These are phyloP conservation scores for Solanum bukasovii DNA, from an alignment of 257 asterid genomes.

Conservation along the genomic window DNA sequence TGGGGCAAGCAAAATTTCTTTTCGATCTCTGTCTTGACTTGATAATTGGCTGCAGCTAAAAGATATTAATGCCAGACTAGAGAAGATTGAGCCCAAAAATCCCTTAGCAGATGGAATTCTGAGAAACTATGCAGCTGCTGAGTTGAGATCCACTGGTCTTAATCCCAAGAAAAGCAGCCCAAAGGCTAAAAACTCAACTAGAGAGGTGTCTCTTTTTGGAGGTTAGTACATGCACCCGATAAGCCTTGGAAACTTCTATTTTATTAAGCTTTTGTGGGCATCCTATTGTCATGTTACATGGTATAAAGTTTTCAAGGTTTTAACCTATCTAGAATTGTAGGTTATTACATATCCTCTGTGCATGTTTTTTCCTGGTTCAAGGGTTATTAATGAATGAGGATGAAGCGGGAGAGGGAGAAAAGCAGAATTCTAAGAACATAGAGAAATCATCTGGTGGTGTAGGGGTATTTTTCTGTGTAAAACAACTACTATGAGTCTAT, in stretches of 20 bases:
- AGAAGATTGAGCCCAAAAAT: slow-evolving; percentile 79
- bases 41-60: slow-evolving; percentile 48
- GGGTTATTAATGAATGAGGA: neutral
- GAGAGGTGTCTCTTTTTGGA: slow-evolving; percentile 92
- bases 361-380: neutral
- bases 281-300: neutral
- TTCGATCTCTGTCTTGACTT: slow-evolving; percentile 10
- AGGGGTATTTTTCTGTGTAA: neutral
- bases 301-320: neutral
- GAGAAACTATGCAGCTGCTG: slow-evolving; percentile 44
- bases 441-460: neutral
- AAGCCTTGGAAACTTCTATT: neutral
- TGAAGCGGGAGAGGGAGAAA: neutral
- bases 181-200: slow-evolving; percentile 63
- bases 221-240: slow-evolving; percentile 41
- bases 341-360: neutral
- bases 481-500: neutral
- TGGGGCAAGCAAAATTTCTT: neutral
- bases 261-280: neutral
- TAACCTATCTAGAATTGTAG: neutral
- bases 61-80: slow-evolving; percentile 87
- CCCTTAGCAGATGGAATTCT: slow-evolving; percentile 57
- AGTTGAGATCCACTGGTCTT: slow-evolving; percentile 43
- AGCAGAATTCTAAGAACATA: neutral
- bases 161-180: slow-evolving; percentile 83